Evolutionary conservation across 2,329 filamentous ascomycete genomes (phyloP), one percentile per base, ranked within the genome.

Genomic region (Colletotrichum truncatum): DNA sequence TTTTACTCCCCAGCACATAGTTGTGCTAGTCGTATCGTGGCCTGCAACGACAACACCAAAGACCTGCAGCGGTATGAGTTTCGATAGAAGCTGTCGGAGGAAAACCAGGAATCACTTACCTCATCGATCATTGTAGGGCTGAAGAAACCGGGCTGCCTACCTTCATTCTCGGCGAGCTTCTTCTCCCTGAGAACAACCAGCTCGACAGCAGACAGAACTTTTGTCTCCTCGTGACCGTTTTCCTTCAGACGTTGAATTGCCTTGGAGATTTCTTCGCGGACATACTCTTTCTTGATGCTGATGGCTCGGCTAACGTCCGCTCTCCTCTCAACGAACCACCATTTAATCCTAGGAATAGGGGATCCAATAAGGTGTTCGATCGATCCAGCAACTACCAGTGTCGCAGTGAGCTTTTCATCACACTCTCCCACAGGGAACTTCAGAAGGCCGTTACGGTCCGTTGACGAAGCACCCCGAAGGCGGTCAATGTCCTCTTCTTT

Each of bases 31-130:
- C 4, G 73, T 73, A 21, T 76, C 74, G 41, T 76, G 73, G 4
- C 75, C 75, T 1, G 66, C 75, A 5, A 76, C 60, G 14, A 76
- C 66, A 39, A 73, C 74, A 5, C 74, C 74, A 11, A 75, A 65
- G 23, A 73, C 30, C 71, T 73, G 11, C 0, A 28, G 14, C 6
- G 6, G 1, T 26, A 14, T 38, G 16, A 54, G 2, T 14, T 3
- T 12, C 18, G 28, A 52, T 23, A 45, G 41, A n/a, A 25, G 11
- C 5, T 28, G 5, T 4, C 11, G 1, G 11, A n/a, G 12, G 1
- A n/a, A 21, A 12, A 18, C 6, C 2, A 6, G 4, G 18, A 3
- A 11, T 10, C 5, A 2, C 25, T 38, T 26, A 68, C 64, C 39
- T 68, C 67, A 10, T 68, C 67, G 3, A 43, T 6, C 55, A 61